These are phyloP conservation scores for Glebionis coronaria DNA, from an alignment of 129 eudicot species.

Conservation along the genomic window DNA sequence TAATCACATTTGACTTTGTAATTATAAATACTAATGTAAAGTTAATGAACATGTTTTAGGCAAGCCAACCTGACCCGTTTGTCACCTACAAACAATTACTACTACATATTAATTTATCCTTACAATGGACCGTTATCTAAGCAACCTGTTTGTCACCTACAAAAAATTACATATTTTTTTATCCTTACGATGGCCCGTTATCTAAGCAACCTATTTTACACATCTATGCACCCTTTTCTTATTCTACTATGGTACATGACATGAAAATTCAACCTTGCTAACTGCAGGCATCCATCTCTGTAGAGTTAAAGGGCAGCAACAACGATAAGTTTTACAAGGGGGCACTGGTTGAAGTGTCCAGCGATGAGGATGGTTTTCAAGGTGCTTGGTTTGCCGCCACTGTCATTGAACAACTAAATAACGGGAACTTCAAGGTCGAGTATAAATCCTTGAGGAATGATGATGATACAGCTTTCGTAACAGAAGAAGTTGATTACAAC, in stretches of 20 bases:
- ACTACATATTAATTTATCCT: background rate
- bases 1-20: too few relatives aligned
- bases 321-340: slow-evolving; percentile 42
- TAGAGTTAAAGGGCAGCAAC: slow-evolving; percentile 21
- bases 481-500: slow-evolving; percentile 50
- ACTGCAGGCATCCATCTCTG: slow-evolving; percentile 28
- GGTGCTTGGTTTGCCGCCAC: slow-evolving; percentile 93
- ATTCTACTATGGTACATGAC: background rate
- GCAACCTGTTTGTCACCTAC: background rate
- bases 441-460: slow-evolving; percentile 57
- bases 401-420: slow-evolving; percentile 32
- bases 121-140: background rate
- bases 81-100: background rate
- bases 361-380: slow-evolving; percentile 71
- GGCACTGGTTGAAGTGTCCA: slow-evolving; percentile 56
- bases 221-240: background rate
- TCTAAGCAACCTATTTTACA: background rate
- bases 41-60: background rate
- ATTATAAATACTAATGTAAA: background rate
- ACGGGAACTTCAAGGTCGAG: slow-evolving; percentile 43
- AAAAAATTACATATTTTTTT: background rate
- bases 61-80: background rate
- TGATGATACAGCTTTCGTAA: slow-evolving; percentile 48
- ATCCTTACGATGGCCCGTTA: background rate
- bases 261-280: background rate